phyloP scores from a whole-genome alignment of 768 basidiomycete genomes.

The Leccinellum albellum region DNA sequence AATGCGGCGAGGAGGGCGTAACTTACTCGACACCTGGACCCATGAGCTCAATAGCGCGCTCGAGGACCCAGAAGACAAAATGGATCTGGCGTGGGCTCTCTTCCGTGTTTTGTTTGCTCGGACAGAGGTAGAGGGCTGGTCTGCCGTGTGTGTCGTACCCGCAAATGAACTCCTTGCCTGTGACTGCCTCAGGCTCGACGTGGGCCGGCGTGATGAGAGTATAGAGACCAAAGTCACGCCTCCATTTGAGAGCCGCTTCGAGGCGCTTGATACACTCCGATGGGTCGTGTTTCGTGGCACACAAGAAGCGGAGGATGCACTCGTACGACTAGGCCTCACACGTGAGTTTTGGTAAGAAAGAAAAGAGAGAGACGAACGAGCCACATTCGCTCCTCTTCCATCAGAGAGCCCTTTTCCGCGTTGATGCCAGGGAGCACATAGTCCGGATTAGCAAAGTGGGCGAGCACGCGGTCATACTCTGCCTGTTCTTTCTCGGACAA shows the following conservation, averaged over 20 bases:
- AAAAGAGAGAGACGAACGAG: conserved; percentile 40
- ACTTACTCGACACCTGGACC: conserved; percentile 79
- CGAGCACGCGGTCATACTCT: conserved; percentile 51
- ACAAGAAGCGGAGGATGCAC: conserved; percentile 71
- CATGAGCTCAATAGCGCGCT: conserved; percentile 74
- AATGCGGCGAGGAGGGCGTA: not conserved
- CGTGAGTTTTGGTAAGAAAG: not conserved
- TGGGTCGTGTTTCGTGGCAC: conserved; percentile 73
- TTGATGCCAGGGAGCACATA: conserved; percentile 50
- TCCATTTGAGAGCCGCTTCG: conserved; percentile 73
- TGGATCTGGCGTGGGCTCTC: conserved; percentile 70
- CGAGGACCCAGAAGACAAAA: conserved; percentile 72
- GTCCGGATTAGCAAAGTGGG: conserved; percentile 51
- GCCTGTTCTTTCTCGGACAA: conserved; percentile 44
- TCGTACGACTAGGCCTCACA: conserved; percentile 48
- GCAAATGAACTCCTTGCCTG: conserved; percentile 77
- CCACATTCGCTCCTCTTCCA: conserved; percentile 75
- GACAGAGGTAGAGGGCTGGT: conserved; percentile 67
- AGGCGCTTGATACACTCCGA: conserved; percentile 58
- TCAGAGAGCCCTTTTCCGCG: conserved; percentile 43
- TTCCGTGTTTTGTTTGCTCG: conserved; percentile 74
- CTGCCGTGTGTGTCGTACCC: conserved; percentile 71
- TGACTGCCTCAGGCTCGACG: conserved; percentile 76
- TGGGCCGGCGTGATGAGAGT: conserved; percentile 53
- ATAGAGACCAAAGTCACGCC: conserved; percentile 74